These are phyloP conservation scores for Neurospora sp. DNA, from an alignment of 495 filamentous ascomycete genomes.

Conservation along the genomic window DNA sequence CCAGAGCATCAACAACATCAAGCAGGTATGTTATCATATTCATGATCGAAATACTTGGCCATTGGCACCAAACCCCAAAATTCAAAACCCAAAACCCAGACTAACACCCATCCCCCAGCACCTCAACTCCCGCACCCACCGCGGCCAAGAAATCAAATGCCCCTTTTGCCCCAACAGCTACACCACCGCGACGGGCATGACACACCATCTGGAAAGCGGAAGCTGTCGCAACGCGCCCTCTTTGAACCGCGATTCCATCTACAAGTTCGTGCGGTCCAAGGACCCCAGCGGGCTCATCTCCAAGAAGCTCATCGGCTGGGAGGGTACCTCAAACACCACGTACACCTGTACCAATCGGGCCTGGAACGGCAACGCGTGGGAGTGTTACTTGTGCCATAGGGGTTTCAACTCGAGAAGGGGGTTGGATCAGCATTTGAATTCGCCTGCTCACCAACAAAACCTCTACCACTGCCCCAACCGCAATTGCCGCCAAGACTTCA, in stretches of 20 bases:
- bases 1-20: no score
- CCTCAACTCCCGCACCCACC: constrained; percentile 19
- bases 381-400: constrained; percentile 26
- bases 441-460: constrained; percentile 30
- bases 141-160: constrained; percentile 14
- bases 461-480: constrained; percentile 45
- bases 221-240: constrained; percentile 7
- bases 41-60: no score
- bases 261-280: constrained; percentile 17
- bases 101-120: constrained; percentile 8
- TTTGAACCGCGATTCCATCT: constrained; percentile 21
- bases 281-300: constrained; percentile 23
- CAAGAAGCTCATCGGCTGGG: constrained; percentile 25
- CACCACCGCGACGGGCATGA: constrained; percentile 21
- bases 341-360: constrained; percentile 12
- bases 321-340: neutral
- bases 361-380: constrained; percentile 18
- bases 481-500: constrained; percentile 35
- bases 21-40: no score
- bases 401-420: constrained; percentile 2
- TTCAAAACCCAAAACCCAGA: no score
- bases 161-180: constrained; percentile 20
- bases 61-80: no score
- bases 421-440: constrained; percentile 26
- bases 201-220: constrained; percentile 23